Base-by-base conservation (phyloP, 495 filamentous ascomycete species). In the Apodospora peruviana region DNA sequence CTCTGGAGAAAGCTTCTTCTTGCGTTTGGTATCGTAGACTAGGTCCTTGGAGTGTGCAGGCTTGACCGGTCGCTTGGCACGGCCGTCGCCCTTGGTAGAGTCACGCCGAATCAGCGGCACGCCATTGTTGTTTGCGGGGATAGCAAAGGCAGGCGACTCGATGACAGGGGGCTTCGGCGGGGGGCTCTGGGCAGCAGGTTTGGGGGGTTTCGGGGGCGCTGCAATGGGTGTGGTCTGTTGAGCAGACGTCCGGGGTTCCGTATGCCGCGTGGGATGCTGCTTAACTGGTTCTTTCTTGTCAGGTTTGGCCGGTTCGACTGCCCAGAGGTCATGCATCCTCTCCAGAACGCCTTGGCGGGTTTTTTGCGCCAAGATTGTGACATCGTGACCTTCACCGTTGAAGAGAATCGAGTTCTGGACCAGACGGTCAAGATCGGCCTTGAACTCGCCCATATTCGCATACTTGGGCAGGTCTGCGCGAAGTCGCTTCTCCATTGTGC, bases 11-110 rank as follows among this genome's bases (percentile, higher is more conserved):
- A 84, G 82, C 76, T 95, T 95, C 82, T 95, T 96, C 75, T 91
- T 91, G 69, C 88, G 88, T 45, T 85, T 81, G 11, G 80, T 80
- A n/a, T 78, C 71, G 59, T 95, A 96, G 1, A 86, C 82, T 18
- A 96, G 72, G 57, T 98, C 93, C 38, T 89, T 88, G 38, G 82
- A 77, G 48, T 91, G 88, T 0, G 93, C 87, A 11, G 89, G 87
- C 60, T 96, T 90, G 34, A 98, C 95, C 16, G 95, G 90, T 4
- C 93, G 85, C 73, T 96, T 96, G 24, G 90, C 88, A 34, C 93
- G 84, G 47, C 77, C 77, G 27, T 81, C 84, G 53, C 87, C 73
- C 48, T 82, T 82, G 2, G 82, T 85, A 2, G 86, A 90, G 59
- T 95, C 90, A 16, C 93, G 88, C 45, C 93, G 89, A 51, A 95